Base-by-base conservation (phyloP, 1,139 yeast species). In the Meyerozyma sp. region DNA sequence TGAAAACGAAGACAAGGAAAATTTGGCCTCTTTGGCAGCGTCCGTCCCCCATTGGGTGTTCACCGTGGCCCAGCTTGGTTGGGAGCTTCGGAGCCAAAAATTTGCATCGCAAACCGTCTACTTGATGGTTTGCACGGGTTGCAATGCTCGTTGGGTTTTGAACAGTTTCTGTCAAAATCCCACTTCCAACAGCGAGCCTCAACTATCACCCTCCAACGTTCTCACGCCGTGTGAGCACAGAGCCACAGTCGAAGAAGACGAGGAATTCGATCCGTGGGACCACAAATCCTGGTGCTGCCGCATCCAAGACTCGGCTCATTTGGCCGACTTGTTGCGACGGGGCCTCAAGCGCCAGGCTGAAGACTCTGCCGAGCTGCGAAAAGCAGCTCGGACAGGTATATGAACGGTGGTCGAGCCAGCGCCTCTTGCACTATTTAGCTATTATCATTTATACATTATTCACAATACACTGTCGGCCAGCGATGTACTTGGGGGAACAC, bases 261-360 rank as follows among this genome's bases (percentile, higher is more conserved):
- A 49, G 2, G 42, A 39, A 8, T 50, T 65, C 16, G 61, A 67
- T 44, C 56, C 66, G 1, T 42, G 47, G 5, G 67, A 66, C 25
- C 77, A 72, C 49, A 67, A 69, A 42, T 46, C 46, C 1, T 72
- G 75, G 75, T 72, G 77, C 51, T 51, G 63, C 40, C 21, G 54
- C 52, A 10, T 42, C 43, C 18, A 61, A 55, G 18, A 44, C 53
- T 47, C 43, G 49, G 21, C 40, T 57, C 26, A 61, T 55, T 8
- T 42, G 46, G 23, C 48, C 45, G 21, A 43, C 30, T 6, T 18
- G 39, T 6, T 18, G 36, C 28, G 11, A 2, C 14, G 34, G 14
- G 34, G 34, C 5, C 20, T 13, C 34, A 30, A 30, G 16, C 34
- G 34, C 10, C 34, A 30, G 10, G 34, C 16, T 14, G 16, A n/a